Evolutionary conservation across 2,329 filamentous ascomycete species (phyloP).

Genomic region (Arthroderma sp.): DNA sequence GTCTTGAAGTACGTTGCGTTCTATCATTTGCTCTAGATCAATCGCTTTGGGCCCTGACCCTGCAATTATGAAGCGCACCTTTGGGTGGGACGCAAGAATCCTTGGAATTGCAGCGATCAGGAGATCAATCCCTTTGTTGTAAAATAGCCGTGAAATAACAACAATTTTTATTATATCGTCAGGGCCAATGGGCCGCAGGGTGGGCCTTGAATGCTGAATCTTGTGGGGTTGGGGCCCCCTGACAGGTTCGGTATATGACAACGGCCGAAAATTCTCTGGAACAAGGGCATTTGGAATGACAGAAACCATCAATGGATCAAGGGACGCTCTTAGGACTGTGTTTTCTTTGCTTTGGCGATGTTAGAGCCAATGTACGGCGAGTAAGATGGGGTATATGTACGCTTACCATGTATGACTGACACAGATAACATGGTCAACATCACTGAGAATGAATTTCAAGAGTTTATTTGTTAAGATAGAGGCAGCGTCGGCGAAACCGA

Average conservation of each 20-base stretch:
- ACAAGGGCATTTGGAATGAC: constrained; percentile 97
- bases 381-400: not conserved
- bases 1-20: constrained; percentile 86
- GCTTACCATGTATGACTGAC: constrained; percentile 90
- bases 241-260: constrained; percentile 38
- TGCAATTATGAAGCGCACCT: constrained; percentile 92
- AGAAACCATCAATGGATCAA: constrained; percentile 93
- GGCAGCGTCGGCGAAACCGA: constrained; percentile 90
- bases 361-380: constrained; percentile 2
- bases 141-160: constrained; percentile 92
- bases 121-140: constrained; percentile 95
- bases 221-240: not conserved
- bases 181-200: constrained; percentile 56
- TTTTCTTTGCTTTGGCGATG: constrained; percentile 69
- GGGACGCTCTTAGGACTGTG: constrained; percentile 81
- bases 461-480: constrained; percentile 97
- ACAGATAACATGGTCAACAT: constrained; percentile 96
- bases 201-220: constrained; percentile 27
- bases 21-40: constrained; percentile 94
- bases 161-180: constrained; percentile 89
- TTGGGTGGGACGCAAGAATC: constrained; percentile 76
- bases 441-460: constrained; percentile 87
- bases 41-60: constrained; percentile 94
- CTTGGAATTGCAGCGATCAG: constrained; percentile 92
- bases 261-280: constrained; percentile 82